Evolutionary conservation across 371 early-diverging fungal genomes (phyloP).

Genomic region (Mortierella sp.): DNA sequence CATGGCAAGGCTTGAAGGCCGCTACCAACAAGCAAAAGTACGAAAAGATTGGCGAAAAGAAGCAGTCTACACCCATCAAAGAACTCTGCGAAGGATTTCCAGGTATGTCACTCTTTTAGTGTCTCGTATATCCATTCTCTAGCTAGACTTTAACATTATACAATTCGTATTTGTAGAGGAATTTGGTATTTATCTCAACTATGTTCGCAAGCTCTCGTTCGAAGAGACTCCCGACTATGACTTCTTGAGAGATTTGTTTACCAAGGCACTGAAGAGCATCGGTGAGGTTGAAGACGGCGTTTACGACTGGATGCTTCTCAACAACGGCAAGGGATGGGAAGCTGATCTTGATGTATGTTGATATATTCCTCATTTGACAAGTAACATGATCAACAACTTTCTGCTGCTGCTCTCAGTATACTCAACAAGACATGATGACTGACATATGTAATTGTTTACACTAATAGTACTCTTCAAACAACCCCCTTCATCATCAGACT

Average conservation of each 20-base stretch:
- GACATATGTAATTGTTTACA: not conserved
- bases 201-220: constrained; percentile 95
- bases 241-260: constrained; percentile 87
- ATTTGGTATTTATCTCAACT: constrained; percentile 92
- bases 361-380: not conserved
- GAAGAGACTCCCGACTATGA: constrained; percentile 99
- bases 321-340: constrained; percentile 73
- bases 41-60: constrained; percentile 98
- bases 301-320: constrained; percentile 93
- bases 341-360: constrained; percentile 58
- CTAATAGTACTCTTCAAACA: constrained; percentile 32
- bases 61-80: constrained; percentile 90
- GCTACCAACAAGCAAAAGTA: constrained; percentile 99
- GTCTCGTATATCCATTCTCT: not conserved
- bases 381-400: not conserved
- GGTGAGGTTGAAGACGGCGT: constrained; percentile 90
- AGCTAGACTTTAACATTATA: not conserved
- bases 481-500: constrained; percentile 33
- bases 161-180: constrained; percentile 68
- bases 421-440: not conserved
- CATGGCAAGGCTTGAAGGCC: constrained; percentile 99
- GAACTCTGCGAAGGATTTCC: constrained; percentile 96
- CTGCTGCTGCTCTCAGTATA: no score
- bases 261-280: constrained; percentile 79
- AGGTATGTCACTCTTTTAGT: constrained; percentile 43